These are phyloP conservation scores for Chalaropsis ovoidea DNA, from an alignment of 2,329 filamentous ascomycete genomes.

Conservation along the genomic window DNA sequence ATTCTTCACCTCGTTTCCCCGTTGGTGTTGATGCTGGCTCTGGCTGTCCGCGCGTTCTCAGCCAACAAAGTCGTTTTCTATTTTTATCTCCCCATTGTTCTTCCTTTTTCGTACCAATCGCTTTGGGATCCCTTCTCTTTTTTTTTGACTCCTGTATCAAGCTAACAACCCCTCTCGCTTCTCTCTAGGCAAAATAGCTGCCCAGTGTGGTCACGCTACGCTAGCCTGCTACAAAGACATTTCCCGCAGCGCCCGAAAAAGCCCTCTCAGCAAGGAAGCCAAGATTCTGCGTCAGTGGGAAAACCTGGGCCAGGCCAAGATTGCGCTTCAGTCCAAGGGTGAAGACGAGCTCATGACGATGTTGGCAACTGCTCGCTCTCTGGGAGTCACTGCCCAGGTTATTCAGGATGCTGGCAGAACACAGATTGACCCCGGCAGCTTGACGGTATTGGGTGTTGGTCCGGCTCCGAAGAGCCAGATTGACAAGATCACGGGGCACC, in stretches of 20 bases:
- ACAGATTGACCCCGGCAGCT: conserved; percentile 86
- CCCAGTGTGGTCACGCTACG: conserved; percentile 91
- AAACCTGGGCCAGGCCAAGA: conserved; percentile 75
- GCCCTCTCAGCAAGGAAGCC: conserved; percentile 45
- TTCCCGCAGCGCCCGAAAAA: conserved; percentile 42
- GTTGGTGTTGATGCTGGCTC: not conserved
- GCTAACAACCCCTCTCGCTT: conserved; percentile 8
- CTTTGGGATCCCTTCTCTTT: not conserved
- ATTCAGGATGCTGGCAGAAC: conserved; percentile 94
- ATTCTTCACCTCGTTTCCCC: not conserved
- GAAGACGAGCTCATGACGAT: conserved; percentile 69
- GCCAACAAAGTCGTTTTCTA: not conserved
- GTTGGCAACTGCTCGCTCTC: conserved; percentile 66
- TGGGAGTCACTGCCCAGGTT: conserved; percentile 79
- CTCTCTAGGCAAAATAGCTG: conserved; percentile 78
- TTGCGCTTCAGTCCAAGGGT: conserved; percentile 78
- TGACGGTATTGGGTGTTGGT: conserved; percentile 79
- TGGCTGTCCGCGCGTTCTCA: not conserved
- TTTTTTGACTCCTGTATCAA: not conserved
- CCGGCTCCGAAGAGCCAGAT: conserved; percentile 77
- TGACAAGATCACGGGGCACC: conserved; percentile 70
- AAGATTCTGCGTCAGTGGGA: conserved; percentile 76
- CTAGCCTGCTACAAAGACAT: conserved; percentile 93
- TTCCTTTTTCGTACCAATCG: not conserved
- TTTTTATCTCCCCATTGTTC: not conserved